phyloP scores from a whole-genome alignment of 228 moss, liverwort and hornwort genomes.

The Sphagnum magellanicum region DNA sequence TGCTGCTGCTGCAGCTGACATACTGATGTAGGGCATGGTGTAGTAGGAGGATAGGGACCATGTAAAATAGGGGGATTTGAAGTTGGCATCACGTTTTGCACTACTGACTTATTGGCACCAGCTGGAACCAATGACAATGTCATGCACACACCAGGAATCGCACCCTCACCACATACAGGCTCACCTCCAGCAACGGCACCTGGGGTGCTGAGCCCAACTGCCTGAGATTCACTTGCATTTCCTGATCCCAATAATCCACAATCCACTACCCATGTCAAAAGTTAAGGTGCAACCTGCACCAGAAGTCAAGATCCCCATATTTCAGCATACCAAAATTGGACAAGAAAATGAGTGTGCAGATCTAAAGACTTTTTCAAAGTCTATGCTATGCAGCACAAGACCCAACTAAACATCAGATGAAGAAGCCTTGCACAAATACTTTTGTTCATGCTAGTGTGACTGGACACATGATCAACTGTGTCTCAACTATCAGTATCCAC shows the following conservation, averaged over 20 bases:
- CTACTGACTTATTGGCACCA: conserved; percentile 37
- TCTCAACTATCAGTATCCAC: conserved; percentile 10
- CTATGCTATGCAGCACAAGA: not conserved
- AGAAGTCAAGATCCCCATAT: not conserved
- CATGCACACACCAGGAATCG: conserved; percentile 96
- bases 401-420: too few relatives aligned
- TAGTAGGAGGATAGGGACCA: conserved; percentile 58
- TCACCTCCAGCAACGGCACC: conserved; percentile 51
- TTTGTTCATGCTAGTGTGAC: too few relatives aligned
- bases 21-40: conserved; percentile 56
- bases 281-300: not conserved
- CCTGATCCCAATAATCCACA: conserved; percentile 21
- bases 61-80: conserved; percentile 22
- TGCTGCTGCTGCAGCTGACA: conserved; percentile 18
- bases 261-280: conserved; percentile 6
- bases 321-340: too few relatives aligned
- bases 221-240: conserved; percentile 52
- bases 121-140: conserved; percentile 62
- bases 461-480: too few relatives aligned
- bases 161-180: conserved; percentile 69
- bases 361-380: too few relatives aligned
- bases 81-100: conserved; percentile 33
- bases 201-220: conserved; percentile 67
- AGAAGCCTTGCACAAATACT: too few relatives aligned
- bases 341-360: too few relatives aligned